A percentile compares a stretch with the other conserved stretches of the same genome.
Conservation (phyloP, 192 early-diverging fungal species). For the Entomortierella lignicola region DNA sequence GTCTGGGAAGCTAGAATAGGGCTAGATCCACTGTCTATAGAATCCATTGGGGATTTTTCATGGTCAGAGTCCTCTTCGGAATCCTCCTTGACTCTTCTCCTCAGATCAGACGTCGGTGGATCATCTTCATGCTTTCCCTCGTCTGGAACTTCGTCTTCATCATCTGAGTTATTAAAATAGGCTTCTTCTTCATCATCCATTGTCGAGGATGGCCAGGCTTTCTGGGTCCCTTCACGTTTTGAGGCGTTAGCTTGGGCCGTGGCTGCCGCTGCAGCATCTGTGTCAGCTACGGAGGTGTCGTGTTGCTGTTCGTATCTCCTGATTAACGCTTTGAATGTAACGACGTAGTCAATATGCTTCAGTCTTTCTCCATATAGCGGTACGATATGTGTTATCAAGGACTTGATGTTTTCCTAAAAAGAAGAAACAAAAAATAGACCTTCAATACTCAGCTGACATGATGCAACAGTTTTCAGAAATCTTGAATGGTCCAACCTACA, state of each 20-base stretch:
- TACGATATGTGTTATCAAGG: slow-evolving; percentile 78
- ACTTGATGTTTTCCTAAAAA: slow-evolving; percentile 70
- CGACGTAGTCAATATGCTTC: slow-evolving; percentile 71
- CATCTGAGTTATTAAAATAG: slow-evolving; percentile 81
- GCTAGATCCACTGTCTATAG: slow-evolving; percentile 6
- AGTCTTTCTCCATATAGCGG: slow-evolving; percentile 68
- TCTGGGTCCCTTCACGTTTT: slow-evolving; percentile 18
- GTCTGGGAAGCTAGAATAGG: slow-evolving; percentile 36
- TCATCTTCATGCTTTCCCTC: slow-evolving; percentile 48
- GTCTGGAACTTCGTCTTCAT: slow-evolving; percentile 60
- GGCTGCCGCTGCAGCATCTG: slow-evolving; percentile 34
- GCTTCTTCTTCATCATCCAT: slow-evolving; percentile 85
- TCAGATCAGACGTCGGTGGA: slow-evolving; percentile 33
- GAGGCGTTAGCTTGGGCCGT: slow-evolving; percentile 47
- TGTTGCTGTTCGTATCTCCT: slow-evolving; percentile 71
- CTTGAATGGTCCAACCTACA: slow-evolving; percentile 41
- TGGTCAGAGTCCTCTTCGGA: slow-evolving; percentile 11
- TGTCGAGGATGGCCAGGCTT: slow-evolving; percentile 61
- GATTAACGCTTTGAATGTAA: slow-evolving; percentile 69
- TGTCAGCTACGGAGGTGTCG: slow-evolving; percentile 59
- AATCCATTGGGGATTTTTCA: not conserved
- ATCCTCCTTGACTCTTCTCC: slow-evolving; percentile 31
- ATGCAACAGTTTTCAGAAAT: no score
- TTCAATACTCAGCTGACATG: no score
- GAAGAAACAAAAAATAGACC: no score